Evolutionary conservation across 179 eudicot genomes (phyloP).

Genomic region (Beta corolliflora): DNA sequence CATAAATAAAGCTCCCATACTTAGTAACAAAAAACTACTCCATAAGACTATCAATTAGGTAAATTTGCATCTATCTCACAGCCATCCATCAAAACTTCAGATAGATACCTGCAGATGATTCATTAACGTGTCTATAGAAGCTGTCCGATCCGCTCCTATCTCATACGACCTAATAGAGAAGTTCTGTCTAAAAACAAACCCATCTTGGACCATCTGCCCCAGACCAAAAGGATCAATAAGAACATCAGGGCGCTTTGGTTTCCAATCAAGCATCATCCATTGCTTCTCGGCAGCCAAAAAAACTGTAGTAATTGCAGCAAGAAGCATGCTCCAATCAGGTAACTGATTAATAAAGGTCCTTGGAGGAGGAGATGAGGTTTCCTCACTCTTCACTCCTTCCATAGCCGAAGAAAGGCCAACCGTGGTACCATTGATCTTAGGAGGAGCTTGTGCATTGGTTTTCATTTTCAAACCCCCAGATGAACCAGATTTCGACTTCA

Average conservation of each 20-base stretch:
- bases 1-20: slow-evolving; percentile 15
- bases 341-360: slow-evolving; percentile 84
- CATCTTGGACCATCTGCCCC: slow-evolving; percentile 84
- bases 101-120: slow-evolving; percentile 84
- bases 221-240: slow-evolving; percentile 78
- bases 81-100: neutral
- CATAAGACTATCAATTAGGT: neutral
- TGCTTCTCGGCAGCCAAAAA: slow-evolving; percentile 97
- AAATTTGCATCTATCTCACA: neutral
- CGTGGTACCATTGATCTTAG: slow-evolving; percentile 65
- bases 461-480: slow-evolving; percentile 57
- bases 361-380: slow-evolving; percentile 55
- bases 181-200: slow-evolving; percentile 78
- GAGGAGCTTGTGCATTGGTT: slow-evolving; percentile 75
- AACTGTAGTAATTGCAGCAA: slow-evolving; percentile 84
- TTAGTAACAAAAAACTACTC: neutral
- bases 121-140: slow-evolving; percentile 88
- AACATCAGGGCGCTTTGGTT: slow-evolving; percentile 75
- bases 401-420: slow-evolving; percentile 40
- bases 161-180: slow-evolving; percentile 91
- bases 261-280: slow-evolving; percentile 97
- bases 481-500: slow-evolving; percentile 52
- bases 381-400: slow-evolving; percentile 59
- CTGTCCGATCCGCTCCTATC: slow-evolving; percentile 92
- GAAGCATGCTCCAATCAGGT: slow-evolving; percentile 96